These are phyloP conservation scores for Melaleuca alternifolia DNA, from an alignment of 345 rosid genomes.

Conservation along the genomic window DNA sequence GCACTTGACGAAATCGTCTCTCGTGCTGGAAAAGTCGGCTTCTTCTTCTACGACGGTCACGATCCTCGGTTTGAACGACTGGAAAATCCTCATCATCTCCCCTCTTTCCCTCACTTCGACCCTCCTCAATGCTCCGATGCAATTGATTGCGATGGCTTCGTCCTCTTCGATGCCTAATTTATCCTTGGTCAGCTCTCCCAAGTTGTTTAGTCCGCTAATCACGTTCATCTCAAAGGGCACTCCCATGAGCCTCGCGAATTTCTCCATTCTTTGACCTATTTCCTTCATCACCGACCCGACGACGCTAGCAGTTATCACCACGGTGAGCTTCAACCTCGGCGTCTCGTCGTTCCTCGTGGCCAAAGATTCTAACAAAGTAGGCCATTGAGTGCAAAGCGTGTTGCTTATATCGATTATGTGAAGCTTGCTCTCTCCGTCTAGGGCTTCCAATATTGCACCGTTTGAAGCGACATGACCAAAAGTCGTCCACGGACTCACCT, in stretches of 20 bases:
- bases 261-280: slow-evolving; percentile 69
- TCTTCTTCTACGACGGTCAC: slow-evolving; percentile 71
- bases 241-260: slow-evolving; percentile 72
- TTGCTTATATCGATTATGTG: slow-evolving; percentile 67
- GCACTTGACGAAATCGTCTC: slow-evolving; percentile 42
- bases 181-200: slow-evolving; percentile 40
- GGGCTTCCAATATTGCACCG: slow-evolving; percentile 65
- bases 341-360: slow-evolving; percentile 67
- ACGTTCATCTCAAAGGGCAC: slow-evolving; percentile 65
- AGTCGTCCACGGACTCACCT: slow-evolving; percentile 82
- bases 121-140: slow-evolving; percentile 46
- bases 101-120: slow-evolving; percentile 31
- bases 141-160: slow-evolving; percentile 56
- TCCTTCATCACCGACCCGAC: slow-evolving; percentile 50
- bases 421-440: slow-evolving; percentile 55
- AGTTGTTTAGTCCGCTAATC: slow-evolving; percentile 24
- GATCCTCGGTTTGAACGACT: slow-evolving; percentile 31
- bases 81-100: slow-evolving; percentile 24
- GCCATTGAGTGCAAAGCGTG: slow-evolving; percentile 88
- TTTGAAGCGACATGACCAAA: slow-evolving; percentile 77
- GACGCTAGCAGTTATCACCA: slow-evolving; percentile 37
- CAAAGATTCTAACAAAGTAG: slow-evolving; percentile 59
- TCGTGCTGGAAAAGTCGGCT: slow-evolving; percentile 50
- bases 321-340: slow-evolving; percentile 60
- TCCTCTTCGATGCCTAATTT: slow-evolving; percentile 33